Evolutionary conservation across 495 filamentous ascomycete species (phyloP).

Genomic region (Tuber indicum): DNA sequence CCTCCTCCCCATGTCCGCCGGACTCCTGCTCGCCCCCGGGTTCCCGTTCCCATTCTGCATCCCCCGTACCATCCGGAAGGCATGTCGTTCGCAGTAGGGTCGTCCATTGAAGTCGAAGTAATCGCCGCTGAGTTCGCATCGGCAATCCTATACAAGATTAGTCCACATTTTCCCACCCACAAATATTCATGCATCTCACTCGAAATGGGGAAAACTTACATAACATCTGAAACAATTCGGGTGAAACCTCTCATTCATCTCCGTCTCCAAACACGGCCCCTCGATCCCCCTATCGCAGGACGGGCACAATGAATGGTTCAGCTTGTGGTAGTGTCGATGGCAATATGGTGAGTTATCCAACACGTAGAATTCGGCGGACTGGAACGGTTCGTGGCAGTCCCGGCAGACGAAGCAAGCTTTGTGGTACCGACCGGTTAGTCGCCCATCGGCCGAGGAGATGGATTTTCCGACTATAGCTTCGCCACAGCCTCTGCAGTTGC

Average conservation of each 20-base stretch:
- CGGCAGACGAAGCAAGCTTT: constrained; percentile 88
- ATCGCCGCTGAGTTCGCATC: constrained; percentile 37
- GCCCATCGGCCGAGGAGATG: constrained; percentile 85
- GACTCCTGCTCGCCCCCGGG: constrained; percentile 34
- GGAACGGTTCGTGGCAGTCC: constrained; percentile 73
- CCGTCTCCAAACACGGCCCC: constrained; percentile 88
- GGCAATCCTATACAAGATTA: constrained; percentile 40
- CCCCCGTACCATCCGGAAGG: constrained; percentile 50
- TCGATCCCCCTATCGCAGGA: constrained; percentile 82
- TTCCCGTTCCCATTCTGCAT: constrained; percentile 44
- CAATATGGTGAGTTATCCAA: constrained; percentile 81
- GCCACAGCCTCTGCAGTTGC: constrained; percentile 75
- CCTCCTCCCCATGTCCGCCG: constrained; percentile 59
- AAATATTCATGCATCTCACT: constrained; percentile 37
- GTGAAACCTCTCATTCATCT: constrained; percentile 72
- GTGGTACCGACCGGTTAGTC: constrained; percentile 88
- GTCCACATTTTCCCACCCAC: constrained; percentile 45
- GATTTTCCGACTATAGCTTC: constrained; percentile 80
- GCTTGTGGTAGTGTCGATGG: constrained; percentile 83
- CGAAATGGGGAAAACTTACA: constrained; percentile 46
- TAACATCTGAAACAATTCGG: constrained; percentile 76
- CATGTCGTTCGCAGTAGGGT: constrained; percentile 80
- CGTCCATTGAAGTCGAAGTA: constrained; percentile 63
- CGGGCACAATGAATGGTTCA: constrained; percentile 77
- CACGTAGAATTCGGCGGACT: constrained; percentile 89